Conservation (phyloP, 441 rosid species). For the Flueggea neowawraea region DNA sequence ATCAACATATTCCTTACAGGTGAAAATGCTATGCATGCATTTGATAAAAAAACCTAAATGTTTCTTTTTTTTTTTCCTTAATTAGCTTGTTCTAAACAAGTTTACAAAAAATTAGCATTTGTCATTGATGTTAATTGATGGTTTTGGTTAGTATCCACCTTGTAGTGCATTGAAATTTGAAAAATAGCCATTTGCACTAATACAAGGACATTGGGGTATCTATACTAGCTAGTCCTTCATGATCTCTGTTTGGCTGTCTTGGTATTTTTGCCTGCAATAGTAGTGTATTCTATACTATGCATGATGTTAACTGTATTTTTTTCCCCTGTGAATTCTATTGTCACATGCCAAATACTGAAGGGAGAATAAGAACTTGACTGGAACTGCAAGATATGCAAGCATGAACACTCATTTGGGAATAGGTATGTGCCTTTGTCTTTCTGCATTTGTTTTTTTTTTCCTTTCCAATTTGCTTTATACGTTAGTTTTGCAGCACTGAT, state of each 20-base stretch:
- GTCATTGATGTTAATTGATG: no score
- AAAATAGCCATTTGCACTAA: no score
- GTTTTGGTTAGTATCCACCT: no score
- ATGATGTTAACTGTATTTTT: constrained; percentile 4
- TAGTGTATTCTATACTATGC: no score
- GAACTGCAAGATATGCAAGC: constrained; percentile 99
- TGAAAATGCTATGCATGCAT: constrained; percentile 17
- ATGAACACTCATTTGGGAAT: constrained; percentile 97
- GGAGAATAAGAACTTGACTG: constrained; percentile 92
- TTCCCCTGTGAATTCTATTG: not conserved
- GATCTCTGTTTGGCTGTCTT: no score
- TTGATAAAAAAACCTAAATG: not conserved
- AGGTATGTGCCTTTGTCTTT: constrained; percentile 49
- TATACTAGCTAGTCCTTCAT: no score
- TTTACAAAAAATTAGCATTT: not conserved
- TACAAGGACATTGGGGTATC: no score
- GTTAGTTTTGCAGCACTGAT: not conserved
- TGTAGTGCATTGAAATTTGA: no score
- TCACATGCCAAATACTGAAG: constrained; percentile 29
- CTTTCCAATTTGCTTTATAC: not conserved
- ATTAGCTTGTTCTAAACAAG: not conserved
- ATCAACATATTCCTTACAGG: constrained; percentile 97
- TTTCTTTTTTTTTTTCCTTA: not conserved
- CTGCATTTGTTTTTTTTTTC: constrained; percentile 2
- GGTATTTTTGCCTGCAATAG: no score